Evolutionary conservation across 805 yeast genomes (phyloP).

Genomic region (Sugiyamaella valdiviana): DNA sequence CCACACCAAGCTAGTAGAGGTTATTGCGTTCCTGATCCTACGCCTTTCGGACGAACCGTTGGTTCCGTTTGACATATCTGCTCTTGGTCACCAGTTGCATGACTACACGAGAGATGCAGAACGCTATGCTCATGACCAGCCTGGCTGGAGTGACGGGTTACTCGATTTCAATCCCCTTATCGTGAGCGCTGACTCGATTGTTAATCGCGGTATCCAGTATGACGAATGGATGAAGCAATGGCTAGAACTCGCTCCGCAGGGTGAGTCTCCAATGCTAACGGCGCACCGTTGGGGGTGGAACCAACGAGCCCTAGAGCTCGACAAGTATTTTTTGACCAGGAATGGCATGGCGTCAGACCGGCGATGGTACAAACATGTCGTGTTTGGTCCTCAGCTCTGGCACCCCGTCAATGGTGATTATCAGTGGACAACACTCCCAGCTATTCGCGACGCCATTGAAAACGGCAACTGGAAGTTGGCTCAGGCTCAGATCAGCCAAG

Average conservation of each 20-base stretch:
- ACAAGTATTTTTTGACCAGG: constrained; percentile 44
- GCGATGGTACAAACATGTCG: constrained; percentile 57
- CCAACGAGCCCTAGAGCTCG: constrained; percentile 51
- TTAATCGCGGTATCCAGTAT: constrained; percentile 42
- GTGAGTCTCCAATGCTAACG: constrained; percentile 66
- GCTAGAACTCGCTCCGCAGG: constrained; percentile 46
- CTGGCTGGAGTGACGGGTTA: constrained; percentile 11
- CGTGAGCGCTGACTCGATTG: constrained; percentile 36
- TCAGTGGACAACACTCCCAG: constrained; percentile 67
- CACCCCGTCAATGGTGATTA: constrained; percentile 44
- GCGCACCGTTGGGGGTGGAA: constrained; percentile 79
- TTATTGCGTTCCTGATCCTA: constrained; percentile 49
- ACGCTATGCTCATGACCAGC: constrained; percentile 17
- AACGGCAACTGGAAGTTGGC: constrained; percentile 47
- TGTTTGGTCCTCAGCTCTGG: constrained; percentile 63
- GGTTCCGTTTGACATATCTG: constrained; percentile 57
- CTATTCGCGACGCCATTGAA: constrained; percentile 60
- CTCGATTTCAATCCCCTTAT: constrained; percentile 30
- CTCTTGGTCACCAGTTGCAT: constrained; percentile 41
- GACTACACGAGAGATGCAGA: constrained; percentile 44
- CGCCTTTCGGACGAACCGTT: constrained; percentile 68
- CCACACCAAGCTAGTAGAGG: constrained; percentile 50
- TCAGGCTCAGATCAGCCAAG: constrained; percentile 31
- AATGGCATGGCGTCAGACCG: constrained; percentile 44
- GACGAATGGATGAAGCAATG: constrained; percentile 57